phyloP scores from a whole-genome alignment of 108 stramenopile genomes.

The Cyclotella choctawhatcheeana region DNA sequence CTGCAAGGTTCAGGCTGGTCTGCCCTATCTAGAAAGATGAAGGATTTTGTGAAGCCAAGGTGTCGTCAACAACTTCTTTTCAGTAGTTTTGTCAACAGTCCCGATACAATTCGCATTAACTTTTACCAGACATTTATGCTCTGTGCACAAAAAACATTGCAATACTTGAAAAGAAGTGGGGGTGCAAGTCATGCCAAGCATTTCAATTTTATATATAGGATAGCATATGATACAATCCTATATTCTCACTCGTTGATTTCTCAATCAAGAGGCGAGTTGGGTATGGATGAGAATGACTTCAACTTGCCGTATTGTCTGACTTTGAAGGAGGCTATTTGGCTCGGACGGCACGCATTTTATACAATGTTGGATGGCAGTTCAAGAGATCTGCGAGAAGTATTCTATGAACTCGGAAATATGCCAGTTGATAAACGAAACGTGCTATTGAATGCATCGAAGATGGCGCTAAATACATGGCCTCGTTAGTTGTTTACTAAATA shows the following conservation, averaged over 20 bases:
- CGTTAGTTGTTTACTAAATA: background rate
- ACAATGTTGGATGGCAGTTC: slow-evolving; percentile 2
- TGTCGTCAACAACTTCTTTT: slow-evolving; percentile 75
- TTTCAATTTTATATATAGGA: slow-evolving; percentile 27
- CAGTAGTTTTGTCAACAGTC: slow-evolving; percentile 67
- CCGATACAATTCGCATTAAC: slow-evolving; percentile 55
- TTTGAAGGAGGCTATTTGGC: slow-evolving; percentile 39
- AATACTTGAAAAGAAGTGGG: slow-evolving; percentile 53
- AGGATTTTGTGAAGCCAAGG: slow-evolving; percentile 80
- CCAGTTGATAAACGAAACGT: slow-evolving; percentile 5
- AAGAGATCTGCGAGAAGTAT: slow-evolving; percentile 1
- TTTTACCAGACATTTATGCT: slow-evolving; percentile 77
- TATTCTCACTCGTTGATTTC: slow-evolving; percentile 34
- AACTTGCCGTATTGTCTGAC: slow-evolving; percentile 1
- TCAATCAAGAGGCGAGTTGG: background rate
- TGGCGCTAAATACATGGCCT: background rate
- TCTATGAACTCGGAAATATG: slow-evolving; percentile 8
- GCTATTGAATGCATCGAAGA: slow-evolving; percentile 8
- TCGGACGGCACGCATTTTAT: slow-evolving; percentile 40
- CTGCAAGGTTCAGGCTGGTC: slow-evolving; percentile 64
- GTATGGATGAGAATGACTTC: background rate
- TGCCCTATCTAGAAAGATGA: slow-evolving; percentile 56
- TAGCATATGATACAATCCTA: slow-evolving; percentile 40
- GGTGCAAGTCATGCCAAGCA: background rate
- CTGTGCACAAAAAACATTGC: slow-evolving; percentile 67